Evolutionary conservation across 495 filamentous ascomycete genomes (phyloP), one percentile per base, ranked within the genome.

Genomic region (Penicillium cosmopolitanum): DNA sequence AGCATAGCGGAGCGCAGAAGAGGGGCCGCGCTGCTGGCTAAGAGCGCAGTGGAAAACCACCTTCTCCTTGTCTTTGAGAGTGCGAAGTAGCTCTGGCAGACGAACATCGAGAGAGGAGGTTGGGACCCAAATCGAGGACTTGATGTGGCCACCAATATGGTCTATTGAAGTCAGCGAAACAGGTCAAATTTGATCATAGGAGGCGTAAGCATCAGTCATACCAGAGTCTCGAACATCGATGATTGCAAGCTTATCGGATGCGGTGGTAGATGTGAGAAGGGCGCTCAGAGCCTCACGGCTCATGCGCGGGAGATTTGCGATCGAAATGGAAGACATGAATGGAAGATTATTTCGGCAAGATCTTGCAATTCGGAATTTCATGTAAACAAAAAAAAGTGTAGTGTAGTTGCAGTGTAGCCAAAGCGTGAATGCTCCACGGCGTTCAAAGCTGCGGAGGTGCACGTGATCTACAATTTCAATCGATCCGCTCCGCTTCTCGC

Each of bases 21-120:
- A 77, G 1, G 78, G 78, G 1, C 78, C 78, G 16, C 95, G 84
- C 75, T 95, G 89, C 78, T 98, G 95, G 62, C 88, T 92, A 33
- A 98, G 77, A n/a, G 90, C 89, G 75, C 95, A 98, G 75, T 98
- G 96, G 72, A 98, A 98, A 16, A 98, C 85, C 21, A 98, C 91
- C 42, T 81, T 86, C 44, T 96, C 82, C 67, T 90, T 92, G 68
- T 89, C 87, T 58, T 86, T 73, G 33, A 97, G 84, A 54, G 84
- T 87, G 52, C 90, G 88, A 4, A 96, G 82, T 28, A 98, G 84
- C 60, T 92, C 90, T 1, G 95, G 91, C 59, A 93, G 82, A 57
- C 80, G 85, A 70, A 85, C 80, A 67, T 96, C 91, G 34, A 96
- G 84, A 3, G 82, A 81, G 36, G 71, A 76, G 55, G 84, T 91